Percentiles rank a stretch among this genome's conserved stretches.
These are phyloP conservation scores for Claviceps purpurea DNA, from an alignment of 2,329 filamentous ascomycete species.

Conservation along the genomic window DNA sequence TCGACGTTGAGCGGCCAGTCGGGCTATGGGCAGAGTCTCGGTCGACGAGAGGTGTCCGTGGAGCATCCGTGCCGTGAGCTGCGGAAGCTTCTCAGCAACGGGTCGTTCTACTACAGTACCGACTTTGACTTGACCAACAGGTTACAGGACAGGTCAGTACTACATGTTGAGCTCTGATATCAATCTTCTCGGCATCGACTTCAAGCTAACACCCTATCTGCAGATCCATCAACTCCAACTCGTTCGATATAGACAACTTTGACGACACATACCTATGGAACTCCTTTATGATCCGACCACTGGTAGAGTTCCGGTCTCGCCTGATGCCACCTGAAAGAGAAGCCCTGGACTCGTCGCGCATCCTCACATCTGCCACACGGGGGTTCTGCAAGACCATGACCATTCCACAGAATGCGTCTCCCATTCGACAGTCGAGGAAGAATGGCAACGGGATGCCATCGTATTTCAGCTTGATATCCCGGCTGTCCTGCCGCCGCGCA, in stretches of 20 bases:
- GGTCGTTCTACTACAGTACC: slow-evolving; percentile 96
- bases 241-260: slow-evolving; percentile 83
- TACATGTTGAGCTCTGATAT: background rate
- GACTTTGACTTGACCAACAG: slow-evolving; percentile 94
- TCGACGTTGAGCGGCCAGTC: slow-evolving; percentile 33
- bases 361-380: slow-evolving; percentile 85
- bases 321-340: slow-evolving; percentile 62
- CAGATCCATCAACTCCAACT: slow-evolving; percentile 59
- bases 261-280: slow-evolving; percentile 95
- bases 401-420: slow-evolving; percentile 63
- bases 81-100: slow-evolving; percentile 83
- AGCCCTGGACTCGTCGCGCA: slow-evolving; percentile 71
- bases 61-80: slow-evolving; percentile 86
- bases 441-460: slow-evolving; percentile 57
- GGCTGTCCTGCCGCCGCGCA: slow-evolving; percentile 78
- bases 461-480: slow-evolving; percentile 76
- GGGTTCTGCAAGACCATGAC: slow-evolving; percentile 83
- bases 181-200: background rate
- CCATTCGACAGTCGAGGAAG: slow-evolving; percentile 47
- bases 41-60: slow-evolving; percentile 53
- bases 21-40: slow-evolving; percentile 30
- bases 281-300: slow-evolving; percentile 90
- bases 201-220: background rate
- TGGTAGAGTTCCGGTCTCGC: slow-evolving; percentile 77
- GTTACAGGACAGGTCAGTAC: slow-evolving; percentile 63